Conservation (phyloP, 768 basidiomycete genomes). For the Trichaptum fuscoviolaceum region DNA sequence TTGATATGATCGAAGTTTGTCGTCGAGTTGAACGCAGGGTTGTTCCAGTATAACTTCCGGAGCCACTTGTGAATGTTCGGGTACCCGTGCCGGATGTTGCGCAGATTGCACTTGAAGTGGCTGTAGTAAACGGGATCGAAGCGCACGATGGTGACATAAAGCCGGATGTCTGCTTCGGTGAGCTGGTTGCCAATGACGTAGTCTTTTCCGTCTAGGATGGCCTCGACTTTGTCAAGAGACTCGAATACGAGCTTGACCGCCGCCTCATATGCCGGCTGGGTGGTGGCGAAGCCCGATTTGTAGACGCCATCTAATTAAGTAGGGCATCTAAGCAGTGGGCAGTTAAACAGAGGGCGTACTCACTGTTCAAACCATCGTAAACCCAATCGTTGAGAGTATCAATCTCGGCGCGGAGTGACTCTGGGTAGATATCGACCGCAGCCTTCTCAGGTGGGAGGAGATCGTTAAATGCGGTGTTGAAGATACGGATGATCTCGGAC, state of each 20-base stretch:
- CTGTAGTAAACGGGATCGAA: conserved; percentile 89
- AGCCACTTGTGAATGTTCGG: conserved; percentile 85
- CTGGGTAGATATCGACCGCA: conserved; percentile 73
- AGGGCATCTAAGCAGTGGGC: neutral
- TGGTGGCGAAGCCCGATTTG: conserved; percentile 80
- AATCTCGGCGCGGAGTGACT: conserved; percentile 64
- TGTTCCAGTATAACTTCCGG: conserved; percentile 88
- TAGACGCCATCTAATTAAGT: conserved; percentile 69
- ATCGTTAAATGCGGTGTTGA: conserved; percentile 83
- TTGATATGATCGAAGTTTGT: conserved; percentile 91
- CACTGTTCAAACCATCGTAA: conserved; percentile 81
- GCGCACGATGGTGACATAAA: conserved; percentile 92
- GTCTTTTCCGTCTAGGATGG: conserved; percentile 61
- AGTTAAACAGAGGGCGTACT: conserved; percentile 18
- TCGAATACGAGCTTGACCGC: conserved; percentile 72
- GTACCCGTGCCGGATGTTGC: conserved; percentile 81
- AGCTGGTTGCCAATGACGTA: conserved; percentile 77
- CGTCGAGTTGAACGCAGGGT: conserved; percentile 80
- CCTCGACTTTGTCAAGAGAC: conserved; percentile 77
- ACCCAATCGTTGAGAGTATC: conserved; percentile 84
- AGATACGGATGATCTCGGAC: conserved; percentile 90
- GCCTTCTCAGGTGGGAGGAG: conserved; percentile 64
- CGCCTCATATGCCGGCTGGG: conserved; percentile 73
- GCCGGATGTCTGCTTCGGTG: conserved; percentile 80
- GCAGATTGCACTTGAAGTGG: conserved; percentile 93